These are phyloP conservation scores for Holtermanniella nyarrowii DNA, from an alignment of 768 basidiomycete species.

Conservation along the genomic window DNA sequence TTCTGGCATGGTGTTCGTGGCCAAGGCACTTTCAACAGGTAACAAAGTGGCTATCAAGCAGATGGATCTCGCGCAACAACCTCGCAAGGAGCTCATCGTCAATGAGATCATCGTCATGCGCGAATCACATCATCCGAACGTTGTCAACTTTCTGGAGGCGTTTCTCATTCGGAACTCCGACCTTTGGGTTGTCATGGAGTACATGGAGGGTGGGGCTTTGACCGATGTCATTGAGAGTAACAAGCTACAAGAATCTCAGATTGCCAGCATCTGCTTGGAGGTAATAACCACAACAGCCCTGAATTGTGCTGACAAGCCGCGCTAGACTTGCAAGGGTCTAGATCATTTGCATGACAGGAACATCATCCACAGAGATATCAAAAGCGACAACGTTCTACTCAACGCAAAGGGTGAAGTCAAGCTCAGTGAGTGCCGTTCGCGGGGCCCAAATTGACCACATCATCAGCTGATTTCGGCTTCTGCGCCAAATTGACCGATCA, in stretches of 20 bases:
- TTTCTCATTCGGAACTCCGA: slow-evolving; percentile 81
- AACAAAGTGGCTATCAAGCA: slow-evolving; percentile 95
- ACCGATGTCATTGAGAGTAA: slow-evolving; percentile 98
- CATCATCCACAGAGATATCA: slow-evolving; percentile 96
- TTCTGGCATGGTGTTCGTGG: slow-evolving; percentile 95
- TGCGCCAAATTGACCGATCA: slow-evolving; percentile 92
- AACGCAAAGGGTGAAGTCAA: slow-evolving; percentile 89
- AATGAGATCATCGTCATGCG: slow-evolving; percentile 99
- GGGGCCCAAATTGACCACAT: neutral
- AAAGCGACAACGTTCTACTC: slow-evolving; percentile 88
- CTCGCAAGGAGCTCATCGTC: slow-evolving; percentile 92
- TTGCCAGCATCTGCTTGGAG: slow-evolving; percentile 81
- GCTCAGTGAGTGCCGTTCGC: slow-evolving; percentile 61
- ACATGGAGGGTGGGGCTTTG: slow-evolving; percentile 89
- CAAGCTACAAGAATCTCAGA: slow-evolving; percentile 87
- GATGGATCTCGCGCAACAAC: slow-evolving; percentile 92
- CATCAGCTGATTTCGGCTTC: slow-evolving; percentile 85
- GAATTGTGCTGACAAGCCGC: slow-evolving; percentile 1
- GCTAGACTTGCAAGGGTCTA: slow-evolving; percentile 85
- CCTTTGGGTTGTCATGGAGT: slow-evolving; percentile 99
- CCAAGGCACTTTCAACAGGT: slow-evolving; percentile 71
- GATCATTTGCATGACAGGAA: slow-evolving; percentile 84
- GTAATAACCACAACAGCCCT: no score
- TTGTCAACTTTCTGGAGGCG: slow-evolving; percentile 87
- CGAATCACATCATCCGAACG: slow-evolving; percentile 92